Percentiles rank a stretch among this genome's conserved stretches.
phyloP scores from a whole-genome alignment of 805 yeast genomes.

The Huiozyma sinensis region DNA sequence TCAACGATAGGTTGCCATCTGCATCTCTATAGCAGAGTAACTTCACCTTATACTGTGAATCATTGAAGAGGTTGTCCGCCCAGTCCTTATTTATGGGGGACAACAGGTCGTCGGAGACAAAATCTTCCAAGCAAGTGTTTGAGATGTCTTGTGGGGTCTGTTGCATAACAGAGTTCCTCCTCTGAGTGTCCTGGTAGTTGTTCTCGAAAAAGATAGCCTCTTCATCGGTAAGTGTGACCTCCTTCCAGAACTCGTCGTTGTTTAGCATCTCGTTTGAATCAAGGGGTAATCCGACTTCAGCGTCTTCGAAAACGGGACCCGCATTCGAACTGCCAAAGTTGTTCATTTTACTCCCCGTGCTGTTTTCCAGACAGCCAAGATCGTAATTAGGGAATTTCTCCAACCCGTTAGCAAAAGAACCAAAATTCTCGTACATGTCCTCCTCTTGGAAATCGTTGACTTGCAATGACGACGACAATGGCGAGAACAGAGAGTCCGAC shows the following conservation, averaged over 20 bases:
- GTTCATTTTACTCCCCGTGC: not conserved
- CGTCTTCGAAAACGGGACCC: not conserved
- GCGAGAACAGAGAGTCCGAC: constrained; percentile 20
- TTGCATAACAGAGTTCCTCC: constrained; percentile 1
- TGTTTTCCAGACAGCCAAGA: not conserved
- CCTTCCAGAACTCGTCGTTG: constrained; percentile 27
- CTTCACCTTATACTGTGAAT: constrained; percentile 14
- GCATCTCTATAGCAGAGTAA: constrained; percentile 23
- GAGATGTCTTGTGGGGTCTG: constrained; percentile 2
- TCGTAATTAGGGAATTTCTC: constrained; percentile 3
- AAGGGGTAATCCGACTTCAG: not conserved
- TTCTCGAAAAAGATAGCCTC: constrained; percentile 12
- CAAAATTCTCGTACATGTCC: constrained; percentile 14
- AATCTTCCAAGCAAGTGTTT: constrained; percentile 13
- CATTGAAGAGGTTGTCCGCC: constrained; percentile 1
- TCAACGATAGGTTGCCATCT: constrained; percentile 23
- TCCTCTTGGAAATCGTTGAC: constrained; percentile 12
- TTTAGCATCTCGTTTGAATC: not conserved
- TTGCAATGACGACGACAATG: constrained; percentile 8
- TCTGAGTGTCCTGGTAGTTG: not conserved
- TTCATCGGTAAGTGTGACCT: constrained; percentile 20
- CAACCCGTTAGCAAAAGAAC: not conserved
- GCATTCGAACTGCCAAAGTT: not conserved
- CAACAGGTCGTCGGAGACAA: constrained; percentile 9
- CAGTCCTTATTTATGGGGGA: not conserved